These are phyloP conservation scores for Rhizophagus clarus DNA, from an alignment of 192 early-diverging fungal species.

Conservation along the genomic window DNA sequence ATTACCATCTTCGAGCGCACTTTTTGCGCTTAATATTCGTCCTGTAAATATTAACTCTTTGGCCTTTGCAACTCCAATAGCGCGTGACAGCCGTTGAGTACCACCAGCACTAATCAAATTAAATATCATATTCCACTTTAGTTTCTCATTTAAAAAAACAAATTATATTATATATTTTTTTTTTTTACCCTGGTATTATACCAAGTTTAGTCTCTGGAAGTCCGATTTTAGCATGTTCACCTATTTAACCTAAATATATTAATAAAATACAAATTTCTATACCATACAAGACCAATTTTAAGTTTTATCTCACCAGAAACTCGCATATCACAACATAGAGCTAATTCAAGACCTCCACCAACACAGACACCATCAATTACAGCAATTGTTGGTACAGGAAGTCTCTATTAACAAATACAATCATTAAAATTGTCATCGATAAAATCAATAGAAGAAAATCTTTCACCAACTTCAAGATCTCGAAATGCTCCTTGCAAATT, in stretches of 20 bases:
- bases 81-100: slow-evolving; percentile 85
- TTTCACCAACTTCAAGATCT: slow-evolving; percentile 70
- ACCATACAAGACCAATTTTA: neutral
- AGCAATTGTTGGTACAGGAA: slow-evolving; percentile 93
- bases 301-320: slow-evolving; percentile 65
- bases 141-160: too few relatives aligned
- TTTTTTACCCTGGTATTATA: slow-evolving; percentile 87
- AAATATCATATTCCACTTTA: neutral
- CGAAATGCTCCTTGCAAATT: slow-evolving; percentile 73
- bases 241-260: slow-evolving; percentile 26
- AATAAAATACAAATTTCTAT: neutral
- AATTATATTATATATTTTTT: neutral
- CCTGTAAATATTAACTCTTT: slow-evolving; percentile 96
- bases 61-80: slow-evolving; percentile 84
- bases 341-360: slow-evolving; percentile 91
- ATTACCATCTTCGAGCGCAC: slow-evolving; percentile 65
- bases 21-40: slow-evolving; percentile 60
- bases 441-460: neutral
- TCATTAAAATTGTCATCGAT: neutral
- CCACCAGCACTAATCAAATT: slow-evolving; percentile 76
- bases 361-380: slow-evolving; percentile 92
- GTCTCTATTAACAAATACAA: slow-evolving; percentile 43
- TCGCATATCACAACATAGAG: slow-evolving; percentile 87
- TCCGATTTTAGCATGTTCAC: slow-evolving; percentile 73
- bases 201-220: slow-evolving; percentile 91